Base-by-base conservation (phyloP, 2,329 filamentous ascomycete genomes). In the Aspergillus persii region DNA sequence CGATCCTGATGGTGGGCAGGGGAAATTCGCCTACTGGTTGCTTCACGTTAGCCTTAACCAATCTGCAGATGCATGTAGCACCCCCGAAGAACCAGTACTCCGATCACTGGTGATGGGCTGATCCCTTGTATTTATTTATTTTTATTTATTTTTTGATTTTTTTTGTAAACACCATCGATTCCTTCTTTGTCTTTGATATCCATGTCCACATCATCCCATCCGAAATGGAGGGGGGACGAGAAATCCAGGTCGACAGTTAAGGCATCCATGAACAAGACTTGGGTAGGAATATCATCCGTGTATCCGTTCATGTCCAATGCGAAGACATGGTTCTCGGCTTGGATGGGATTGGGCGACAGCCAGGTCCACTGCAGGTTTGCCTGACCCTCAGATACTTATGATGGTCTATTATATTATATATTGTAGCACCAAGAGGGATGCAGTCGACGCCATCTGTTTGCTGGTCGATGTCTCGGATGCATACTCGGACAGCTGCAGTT, bases 41-140 rank as follows among this genome's bases (percentile, higher is more conserved):
- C 57, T 60, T 57, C 60, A 62, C 58, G 52, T 59, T 57, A 54
- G 61, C 59, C 61, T 54, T 48, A 52, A 54, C 33, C 51, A 44
- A 50, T 59, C 26, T 27, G 51, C 8, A 54, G 52, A 53, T 52
- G 56, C 39, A 30, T 29, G 54, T 41, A 41, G 36, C 36, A n/a
- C 15, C 18, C 18, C 18, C 36, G 27, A 50, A 33, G 27, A 26
- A 33, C 50, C n/a, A 36, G 44, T 18, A 36, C 26, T 36, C 12
- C 36, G 36, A 15, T 11, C 36, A 41, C 15, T 15, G 36, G 27
- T 12, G n/a, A 26, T 26, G 7, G 27, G 49, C 29, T 50, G 36
- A 26, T 44, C 12, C 51, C 47, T 26, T 33, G 36, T 57, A 27
- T 54, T 23, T 27, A 27, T 41, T 56, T n/a, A n/a, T n/a, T n/a